Evolutionary conservation across 2,329 filamentous ascomycete species (phyloP).

Genomic region (Pyricularia pennisetigena): DNA sequence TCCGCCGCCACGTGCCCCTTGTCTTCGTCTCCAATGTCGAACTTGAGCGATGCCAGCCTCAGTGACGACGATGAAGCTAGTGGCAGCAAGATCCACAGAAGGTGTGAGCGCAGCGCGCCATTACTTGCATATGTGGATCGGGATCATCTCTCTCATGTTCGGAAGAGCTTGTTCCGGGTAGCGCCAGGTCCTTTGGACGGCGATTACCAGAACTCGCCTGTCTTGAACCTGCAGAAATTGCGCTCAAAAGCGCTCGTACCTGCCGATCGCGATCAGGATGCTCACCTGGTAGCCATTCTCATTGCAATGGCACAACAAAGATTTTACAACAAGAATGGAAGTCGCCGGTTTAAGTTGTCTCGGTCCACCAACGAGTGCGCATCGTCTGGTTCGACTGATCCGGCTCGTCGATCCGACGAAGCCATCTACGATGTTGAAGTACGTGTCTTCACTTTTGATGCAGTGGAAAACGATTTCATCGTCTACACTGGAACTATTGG

Average conservation of each 20-base stretch:
- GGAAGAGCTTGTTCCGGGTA: slow-evolving; percentile 37
- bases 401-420: not conserved
- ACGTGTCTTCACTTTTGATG: slow-evolving; percentile 40
- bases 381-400: not conserved
- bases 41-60: slow-evolving; percentile 10
- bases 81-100: slow-evolving; percentile 6
- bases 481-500: slow-evolving; percentile 42
- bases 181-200: slow-evolving; percentile 25
- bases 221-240: slow-evolving; percentile 34
- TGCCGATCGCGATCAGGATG: slow-evolving; percentile 37
- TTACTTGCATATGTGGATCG: slow-evolving; percentile 39
- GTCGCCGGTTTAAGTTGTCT: not conserved
- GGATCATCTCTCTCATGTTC: slow-evolving; percentile 32
- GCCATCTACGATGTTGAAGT: slow-evolving; percentile 38
- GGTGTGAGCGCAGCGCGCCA: slow-evolving; percentile 14
- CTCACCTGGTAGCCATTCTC: slow-evolving; percentile 40
- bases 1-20: slow-evolving; percentile 22
- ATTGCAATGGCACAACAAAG: slow-evolving; percentile 47
- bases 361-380: not conserved
- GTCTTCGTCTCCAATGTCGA: slow-evolving; percentile 13
- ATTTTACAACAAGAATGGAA: slow-evolving; percentile 29
- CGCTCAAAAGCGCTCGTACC: slow-evolving; percentile 38
- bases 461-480: slow-evolving; percentile 36
- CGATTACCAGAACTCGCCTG: slow-evolving; percentile 31
- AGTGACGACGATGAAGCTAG: slow-evolving; percentile 7